Conservation (phyloP, 306 rosid species). For the Quillaja saponaria region DNA sequence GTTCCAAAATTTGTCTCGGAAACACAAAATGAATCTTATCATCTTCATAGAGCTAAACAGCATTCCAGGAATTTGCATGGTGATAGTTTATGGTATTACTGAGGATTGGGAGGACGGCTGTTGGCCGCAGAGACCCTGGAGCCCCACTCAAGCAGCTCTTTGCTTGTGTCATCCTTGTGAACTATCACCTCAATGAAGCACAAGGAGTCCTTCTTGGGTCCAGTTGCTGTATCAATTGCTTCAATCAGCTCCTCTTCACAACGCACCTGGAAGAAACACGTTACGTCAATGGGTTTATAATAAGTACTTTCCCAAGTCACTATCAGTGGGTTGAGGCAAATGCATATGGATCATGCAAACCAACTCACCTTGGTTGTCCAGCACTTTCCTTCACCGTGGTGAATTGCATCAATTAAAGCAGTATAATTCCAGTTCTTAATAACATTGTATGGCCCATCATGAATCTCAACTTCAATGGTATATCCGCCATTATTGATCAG, state of each 20-base stretch:
- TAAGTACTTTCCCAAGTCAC: background rate
- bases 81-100: slow-evolving; percentile 14
- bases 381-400: slow-evolving; percentile 72
- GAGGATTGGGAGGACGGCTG: slow-evolving; percentile 47
- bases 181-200: slow-evolving; percentile 66
- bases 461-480: slow-evolving; percentile 71
- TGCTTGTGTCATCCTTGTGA: slow-evolving; percentile 70
- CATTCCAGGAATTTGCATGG: background rate
- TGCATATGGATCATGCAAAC: slow-evolving; percentile 2
- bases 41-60: background rate
- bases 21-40: too few species aligned
- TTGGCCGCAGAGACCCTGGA: slow-evolving; percentile 50
- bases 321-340: background rate
- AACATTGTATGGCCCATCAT: slow-evolving; percentile 71
- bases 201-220: slow-evolving; percentile 42
- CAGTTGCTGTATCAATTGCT: slow-evolving; percentile 54
- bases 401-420: slow-evolving; percentile 59
- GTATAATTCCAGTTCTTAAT: slow-evolving; percentile 74
- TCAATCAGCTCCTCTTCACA: slow-evolving; percentile 62
- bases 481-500: slow-evolving; percentile 72
- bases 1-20: background rate
- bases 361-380: slow-evolving; percentile 67
- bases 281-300: background rate
- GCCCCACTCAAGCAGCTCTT: slow-evolving; percentile 67
- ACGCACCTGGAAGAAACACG: slow-evolving; percentile 35